Conservation (phyloP, 345 rosid species). For the Psidium friedrichsthalianum region DNA sequence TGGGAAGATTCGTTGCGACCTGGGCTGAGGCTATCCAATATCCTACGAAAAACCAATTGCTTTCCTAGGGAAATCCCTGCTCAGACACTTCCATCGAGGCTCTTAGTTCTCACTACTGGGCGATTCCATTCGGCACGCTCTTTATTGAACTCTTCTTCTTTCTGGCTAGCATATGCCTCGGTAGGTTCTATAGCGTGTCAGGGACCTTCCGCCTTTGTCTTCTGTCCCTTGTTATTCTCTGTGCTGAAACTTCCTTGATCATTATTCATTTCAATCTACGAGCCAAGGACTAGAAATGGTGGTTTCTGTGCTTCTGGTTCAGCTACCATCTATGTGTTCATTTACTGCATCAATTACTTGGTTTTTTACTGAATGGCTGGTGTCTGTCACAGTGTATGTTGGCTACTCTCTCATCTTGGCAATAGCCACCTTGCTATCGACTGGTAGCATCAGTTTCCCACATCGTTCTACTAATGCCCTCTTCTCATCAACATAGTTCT, state of each 20-base stretch:
- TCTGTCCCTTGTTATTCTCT: neutral
- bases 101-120: neutral
- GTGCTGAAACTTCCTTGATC: neutral
- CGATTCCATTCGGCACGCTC: slow-evolving; percentile 1
- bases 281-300: slow-evolving; percentile 7
- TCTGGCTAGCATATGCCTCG: neutral
- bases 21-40: neutral
- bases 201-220: slow-evolving; percentile 3
- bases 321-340: neutral
- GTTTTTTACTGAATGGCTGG: neutral
- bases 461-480: slow-evolving; percentile 1
- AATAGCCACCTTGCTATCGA: neutral
- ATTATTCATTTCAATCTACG: neutral
- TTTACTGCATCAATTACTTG: neutral
- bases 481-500: slow-evolving; percentile 1
- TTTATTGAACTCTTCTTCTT: slow-evolving; percentile 5
- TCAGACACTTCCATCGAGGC: neutral
- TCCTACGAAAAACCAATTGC: neutral
- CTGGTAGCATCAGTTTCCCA: neutral
- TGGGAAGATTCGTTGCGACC: slow-evolving; percentile 1
- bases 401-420: neutral
- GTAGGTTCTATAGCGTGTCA: neutral
- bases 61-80: neutral
- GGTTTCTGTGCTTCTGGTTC: slow-evolving; percentile 8
- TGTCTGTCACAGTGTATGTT: neutral